Evolutionary conservation across 306 rosid genomes (phyloP).

Genomic region (Begonia fuchsioides): DNA sequence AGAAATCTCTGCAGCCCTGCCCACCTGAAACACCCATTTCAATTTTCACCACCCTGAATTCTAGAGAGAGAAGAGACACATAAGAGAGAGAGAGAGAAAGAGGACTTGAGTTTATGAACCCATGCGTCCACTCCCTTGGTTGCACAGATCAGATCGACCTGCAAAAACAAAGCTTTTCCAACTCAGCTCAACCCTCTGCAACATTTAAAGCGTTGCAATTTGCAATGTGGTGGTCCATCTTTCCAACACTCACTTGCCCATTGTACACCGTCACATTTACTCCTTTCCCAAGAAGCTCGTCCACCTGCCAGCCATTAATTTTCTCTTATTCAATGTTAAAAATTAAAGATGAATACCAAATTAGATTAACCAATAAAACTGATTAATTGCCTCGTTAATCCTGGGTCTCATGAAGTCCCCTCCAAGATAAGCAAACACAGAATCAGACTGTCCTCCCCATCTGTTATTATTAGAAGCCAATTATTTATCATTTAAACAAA

Average conservation of each 20-base stretch:
- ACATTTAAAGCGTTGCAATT: neutral
- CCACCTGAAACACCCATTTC: slow-evolving; percentile 35
- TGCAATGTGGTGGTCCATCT: too few relatives aligned
- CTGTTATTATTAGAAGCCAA: slow-evolving; percentile 14
- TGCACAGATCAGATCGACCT: slow-evolving; percentile 84
- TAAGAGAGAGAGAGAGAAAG: slow-evolving; percentile 1
- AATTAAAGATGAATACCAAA: too few relatives aligned
- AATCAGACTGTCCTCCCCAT: slow-evolving; percentile 49
- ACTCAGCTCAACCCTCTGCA: too few relatives aligned
- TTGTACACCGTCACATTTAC: slow-evolving; percentile 72
- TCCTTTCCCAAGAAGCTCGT: slow-evolving; percentile 64
- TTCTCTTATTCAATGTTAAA: too few relatives aligned
- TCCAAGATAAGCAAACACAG: slow-evolving; percentile 19
- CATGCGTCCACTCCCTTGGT: slow-evolving; percentile 86
- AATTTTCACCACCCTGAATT: neutral
- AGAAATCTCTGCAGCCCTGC: slow-evolving; percentile 47
- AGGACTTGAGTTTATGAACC: slow-evolving; percentile 62
- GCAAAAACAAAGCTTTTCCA: neutral
- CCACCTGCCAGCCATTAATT: slow-evolving; percentile 33
- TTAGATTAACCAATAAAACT: too few relatives aligned
- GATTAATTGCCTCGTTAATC: slow-evolving; percentile 48
- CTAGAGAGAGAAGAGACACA: neutral
- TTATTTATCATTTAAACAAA: neutral
- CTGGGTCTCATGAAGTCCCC: slow-evolving; percentile 88
- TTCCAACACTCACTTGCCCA: slow-evolving; percentile 51